These are phyloP conservation scores for Endoconidiophora laricicola DNA, from an alignment of 2,329 filamentous ascomycete species.

Conservation along the genomic window DNA sequence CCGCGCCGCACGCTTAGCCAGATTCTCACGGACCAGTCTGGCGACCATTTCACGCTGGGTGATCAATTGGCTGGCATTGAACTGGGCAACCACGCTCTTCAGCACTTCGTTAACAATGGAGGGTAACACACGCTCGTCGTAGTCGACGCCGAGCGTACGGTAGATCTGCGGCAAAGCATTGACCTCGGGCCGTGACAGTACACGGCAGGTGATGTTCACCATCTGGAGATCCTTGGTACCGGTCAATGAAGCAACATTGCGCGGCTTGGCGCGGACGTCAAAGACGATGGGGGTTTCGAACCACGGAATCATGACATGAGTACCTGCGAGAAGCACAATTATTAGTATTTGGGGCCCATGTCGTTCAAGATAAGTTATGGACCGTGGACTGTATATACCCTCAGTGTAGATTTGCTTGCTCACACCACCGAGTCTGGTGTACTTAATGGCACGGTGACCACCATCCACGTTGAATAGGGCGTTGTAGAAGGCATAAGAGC, in stretches of 20 bases:
- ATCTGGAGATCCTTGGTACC: conserved; percentile 99
- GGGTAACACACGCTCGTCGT: conserved; percentile 89
- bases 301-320: conserved; percentile 88
- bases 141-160: conserved; percentile 84
- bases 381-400: conserved; percentile 37
- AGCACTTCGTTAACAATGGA: conserved; percentile 98
- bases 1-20: conserved; percentile 74
- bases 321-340: conserved; percentile 38
- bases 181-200: conserved; percentile 78
- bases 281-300: conserved; percentile 94
- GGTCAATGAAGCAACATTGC: conserved; percentile 90
- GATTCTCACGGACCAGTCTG: conserved; percentile 76
- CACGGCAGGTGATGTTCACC: conserved; percentile 99
- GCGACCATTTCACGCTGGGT: conserved; percentile 97
- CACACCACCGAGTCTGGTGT: conserved; percentile 80
- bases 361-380: background rate
- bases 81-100: conserved; percentile 97
- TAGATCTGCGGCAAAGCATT: conserved; percentile 91
- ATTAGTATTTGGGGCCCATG: conserved; percentile 12
- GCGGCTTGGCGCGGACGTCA: conserved; percentile 93
- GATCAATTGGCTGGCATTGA: conserved; percentile 96
- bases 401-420: conserved; percentile 91
- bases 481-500: conserved; percentile 36
- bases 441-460: conserved; percentile 98
- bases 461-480: conserved; percentile 76